Evolutionary conservation across 306 rosid genomes (phyloP), one percentile per base, ranked within the genome.

Genomic region (Quercus suber): DNA sequence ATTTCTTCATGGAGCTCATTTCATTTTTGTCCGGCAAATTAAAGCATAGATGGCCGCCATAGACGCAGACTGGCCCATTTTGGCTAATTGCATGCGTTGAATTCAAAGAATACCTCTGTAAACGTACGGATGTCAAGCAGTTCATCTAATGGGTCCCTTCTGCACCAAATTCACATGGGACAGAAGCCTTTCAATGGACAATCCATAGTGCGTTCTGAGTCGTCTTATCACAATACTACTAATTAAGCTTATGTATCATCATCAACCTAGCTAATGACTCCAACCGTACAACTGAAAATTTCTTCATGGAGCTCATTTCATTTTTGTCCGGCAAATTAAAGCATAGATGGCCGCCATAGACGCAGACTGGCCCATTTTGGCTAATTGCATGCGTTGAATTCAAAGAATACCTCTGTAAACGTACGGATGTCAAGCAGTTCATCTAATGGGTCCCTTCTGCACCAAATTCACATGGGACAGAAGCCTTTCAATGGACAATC

Each of bases 391-490:
- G 45, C 6, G 3, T 35, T 35, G 69, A 5, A n/a, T 78, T 59
- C 21, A 59, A 71, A 28, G 64, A 17, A 20, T 20, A 78, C 61
- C 53, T 51, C 71, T 55, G 15, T 67, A 81, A 58, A 41, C 60
- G 85, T 78, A 85, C 83, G 85, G 88, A 71, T 33, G 76, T 64
- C 45, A 35, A 56, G 70, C 73, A 37, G 27, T 58, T 14, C 15
- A 57, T 1, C 14, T 18, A 56, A 43, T 11, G 51, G 80, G 74
- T 25, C 51, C 79, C 73, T 6, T 9, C 19, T 4, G 45, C 81
- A 71, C 63, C 17, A 21, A 80, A 69, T 56, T 41, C 88, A 82
- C 84, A 79, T 76, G 86, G 84, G 82, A 55, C 72, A 79, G 9
- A 27, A 52, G 55, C 45, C 63, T 31, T 43, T 75, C 49, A 9